phyloP scores from a whole-genome alignment of 208 protist species.

The Angomonas ambiguus region DNA sequence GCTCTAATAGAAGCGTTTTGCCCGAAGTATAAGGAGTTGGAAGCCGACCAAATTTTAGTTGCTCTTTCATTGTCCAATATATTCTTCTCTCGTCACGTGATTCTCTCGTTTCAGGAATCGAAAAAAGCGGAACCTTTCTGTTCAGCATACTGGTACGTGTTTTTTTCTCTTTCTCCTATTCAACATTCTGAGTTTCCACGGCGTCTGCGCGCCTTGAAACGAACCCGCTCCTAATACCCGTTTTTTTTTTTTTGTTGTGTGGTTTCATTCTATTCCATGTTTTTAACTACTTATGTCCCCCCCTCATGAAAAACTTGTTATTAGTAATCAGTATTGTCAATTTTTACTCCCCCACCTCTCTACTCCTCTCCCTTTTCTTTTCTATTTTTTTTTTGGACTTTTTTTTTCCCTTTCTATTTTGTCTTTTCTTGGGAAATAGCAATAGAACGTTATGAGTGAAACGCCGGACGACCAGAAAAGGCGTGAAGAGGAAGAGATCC shows the following conservation, averaged over 20 bases:
- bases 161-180: neutral
- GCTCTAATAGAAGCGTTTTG: neutral
- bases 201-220: neutral
- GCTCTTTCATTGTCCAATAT: neutral
- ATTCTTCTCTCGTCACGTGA: neutral
- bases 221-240: neutral
- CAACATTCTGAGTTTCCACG: neutral
- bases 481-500: constrained; percentile 83
- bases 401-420: too few relatives aligned
- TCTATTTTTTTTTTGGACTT: neutral
- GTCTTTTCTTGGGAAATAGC: too few relatives aligned
- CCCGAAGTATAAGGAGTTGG: neutral
- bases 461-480: constrained; percentile 28
- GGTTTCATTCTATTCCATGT: neutral
- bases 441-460: too few relatives aligned
- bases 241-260: neutral
- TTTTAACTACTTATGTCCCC: neutral
- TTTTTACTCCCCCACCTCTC: constrained; percentile 4
- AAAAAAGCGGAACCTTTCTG: neutral
- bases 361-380: neutral
- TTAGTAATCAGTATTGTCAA: too few relatives aligned
- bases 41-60: neutral
- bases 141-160: neutral
- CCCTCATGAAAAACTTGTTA: too few relatives aligned
- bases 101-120: neutral